Evolutionary conservation across 2,329 filamentous ascomycete species (phyloP), one percentile per base, ranked within the genome.

Genomic region (Phialocephala subalpina): DNA sequence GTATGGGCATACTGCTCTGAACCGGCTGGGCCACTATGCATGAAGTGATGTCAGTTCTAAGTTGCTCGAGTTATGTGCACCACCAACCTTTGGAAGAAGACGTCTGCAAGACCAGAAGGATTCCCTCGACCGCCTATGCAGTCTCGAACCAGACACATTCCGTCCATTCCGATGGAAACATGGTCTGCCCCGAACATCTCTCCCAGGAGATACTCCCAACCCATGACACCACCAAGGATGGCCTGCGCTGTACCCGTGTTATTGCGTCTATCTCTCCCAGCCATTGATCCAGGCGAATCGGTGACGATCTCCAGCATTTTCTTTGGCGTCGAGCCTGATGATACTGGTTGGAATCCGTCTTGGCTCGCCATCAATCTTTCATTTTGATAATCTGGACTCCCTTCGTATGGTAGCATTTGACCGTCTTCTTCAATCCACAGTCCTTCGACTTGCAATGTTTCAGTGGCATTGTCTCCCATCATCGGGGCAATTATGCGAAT

Each of bases 161-260:
- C 77, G 61, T 78, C 74, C 56, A 75, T 72, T 9, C 74, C 73
- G 52, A 77, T 70, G 27, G 69, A 70, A 35, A 74, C 71, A 69
- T 78, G 77, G 64, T 78, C 75, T 8, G 67, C 73, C 33, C 70
- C 71, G 63, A 79, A 78, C 77, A 78, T 78, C 58, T 79, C 77
- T 40, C 76, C 76, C 1, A 78, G 69, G 36, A 78, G 57, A 61
- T 75, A 78, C 58, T 78, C 77, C 77, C 77, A 78, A 3, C 76
- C 76, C 67, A 73, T 75, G 1, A 73, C 71, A 25, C 72, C 70
- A 9, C 69, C 60, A 3, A 74, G 62, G 49, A 73, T 70, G 36
- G 64, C 60, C 35, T 60, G 67, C 33, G 59, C 61, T 18, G 58
- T 62, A 18, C 64, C 63, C 11, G 47, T 45, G 36, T 36, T 66